Percentiles rank a stretch among this genome's conserved stretches.
Evolutionary conservation across 768 basidiomycete genomes (phyloP).

Genomic region (Russula vinacea): DNA sequence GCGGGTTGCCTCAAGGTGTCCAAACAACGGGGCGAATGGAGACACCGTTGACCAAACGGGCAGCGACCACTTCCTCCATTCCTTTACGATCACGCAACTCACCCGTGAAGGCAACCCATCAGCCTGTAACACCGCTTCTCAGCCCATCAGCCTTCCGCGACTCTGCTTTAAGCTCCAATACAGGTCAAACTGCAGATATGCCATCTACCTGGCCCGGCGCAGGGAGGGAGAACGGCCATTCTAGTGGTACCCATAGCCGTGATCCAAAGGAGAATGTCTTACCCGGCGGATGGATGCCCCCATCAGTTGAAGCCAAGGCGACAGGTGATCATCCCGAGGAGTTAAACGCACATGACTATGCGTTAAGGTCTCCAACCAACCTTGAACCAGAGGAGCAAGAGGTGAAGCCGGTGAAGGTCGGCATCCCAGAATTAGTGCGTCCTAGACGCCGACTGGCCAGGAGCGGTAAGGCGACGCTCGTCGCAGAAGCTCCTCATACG

Average conservation of each 20-base stretch:
- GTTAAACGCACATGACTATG: background rate
- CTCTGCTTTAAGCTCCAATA: conserved; percentile 55
- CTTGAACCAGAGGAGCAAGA: conserved; percentile 25
- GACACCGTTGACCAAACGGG: background rate
- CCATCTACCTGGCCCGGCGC: conserved; percentile 64
- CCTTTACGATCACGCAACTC: conserved; percentile 10
- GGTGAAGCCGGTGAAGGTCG: conserved; percentile 52
- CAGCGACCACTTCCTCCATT: conserved; percentile 1
- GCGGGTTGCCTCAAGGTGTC: background rate
- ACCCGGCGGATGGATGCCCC: conserved; percentile 33
- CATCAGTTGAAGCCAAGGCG: conserved; percentile 7
- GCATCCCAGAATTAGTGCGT: conserved; percentile 50
- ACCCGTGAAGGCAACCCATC: conserved; percentile 29
- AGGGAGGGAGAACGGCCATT: conserved; percentile 33
- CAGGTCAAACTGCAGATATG: conserved; percentile 46
- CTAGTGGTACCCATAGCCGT: conserved; percentile 10
- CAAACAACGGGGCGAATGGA: conserved; percentile 3
- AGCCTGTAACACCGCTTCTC: conserved; percentile 44
- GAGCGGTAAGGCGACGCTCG: conserved; percentile 63
- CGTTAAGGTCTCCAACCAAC: background rate
- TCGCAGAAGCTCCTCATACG: conserved; percentile 45
- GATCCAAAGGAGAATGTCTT: conserved; percentile 15
- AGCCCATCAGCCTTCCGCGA: conserved; percentile 62
- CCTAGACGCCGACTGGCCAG: conserved; percentile 44
- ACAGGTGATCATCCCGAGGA: background rate